Evolutionary conservation across 176 grass and related monocot genomes (phyloP).

Genomic region (Bothriochloa decipiens): DNA sequence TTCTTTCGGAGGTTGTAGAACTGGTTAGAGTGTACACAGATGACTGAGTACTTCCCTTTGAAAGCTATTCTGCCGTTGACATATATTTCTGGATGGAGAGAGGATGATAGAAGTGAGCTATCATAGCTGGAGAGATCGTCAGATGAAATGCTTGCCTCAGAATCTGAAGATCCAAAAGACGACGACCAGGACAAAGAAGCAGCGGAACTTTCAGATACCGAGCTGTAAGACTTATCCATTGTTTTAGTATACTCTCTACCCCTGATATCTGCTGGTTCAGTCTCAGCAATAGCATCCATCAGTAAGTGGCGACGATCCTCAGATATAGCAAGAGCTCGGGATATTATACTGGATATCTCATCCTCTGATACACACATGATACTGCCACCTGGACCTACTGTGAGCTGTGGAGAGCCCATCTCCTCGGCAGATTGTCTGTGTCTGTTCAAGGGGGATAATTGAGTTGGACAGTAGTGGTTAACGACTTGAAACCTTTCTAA

Average conservation of each 20-base stretch:
- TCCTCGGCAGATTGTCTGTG: constrained; percentile 42
- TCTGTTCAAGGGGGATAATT: constrained; percentile 46
- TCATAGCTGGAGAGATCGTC: constrained; percentile 49
- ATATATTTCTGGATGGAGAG: constrained; percentile 60
- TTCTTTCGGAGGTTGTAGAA: constrained; percentile 72
- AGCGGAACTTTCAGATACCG: constrained; percentile 48
- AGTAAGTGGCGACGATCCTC: constrained; percentile 56
- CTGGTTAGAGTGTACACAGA: constrained; percentile 58
- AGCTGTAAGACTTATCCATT: constrained; percentile 58
- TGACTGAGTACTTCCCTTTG: constrained; percentile 57
- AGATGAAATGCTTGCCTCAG: constrained; percentile 36
- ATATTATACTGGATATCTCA: constrained; percentile 79
- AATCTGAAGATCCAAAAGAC: constrained; percentile 50
- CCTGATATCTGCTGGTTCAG: constrained; percentile 32
- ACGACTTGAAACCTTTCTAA: constrained; percentile 64
- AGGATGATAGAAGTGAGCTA: constrained; percentile 42
- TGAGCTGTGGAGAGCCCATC: constrained; percentile 36
- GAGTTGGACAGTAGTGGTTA: constrained; percentile 56
- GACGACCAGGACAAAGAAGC: constrained; percentile 40
- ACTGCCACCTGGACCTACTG: constrained; percentile 60
- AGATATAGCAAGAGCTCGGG: constrained; percentile 54
- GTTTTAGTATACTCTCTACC: neutral
- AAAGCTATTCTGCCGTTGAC: constrained; percentile 45
- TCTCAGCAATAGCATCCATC: constrained; percentile 37
- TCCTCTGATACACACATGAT: constrained; percentile 58